Evolutionary conservation across 1,284 basidiomycete genomes (phyloP), one percentile per base, ranked within the genome.

Genomic region (Cutaneotrichosporon arboriforme): DNA sequence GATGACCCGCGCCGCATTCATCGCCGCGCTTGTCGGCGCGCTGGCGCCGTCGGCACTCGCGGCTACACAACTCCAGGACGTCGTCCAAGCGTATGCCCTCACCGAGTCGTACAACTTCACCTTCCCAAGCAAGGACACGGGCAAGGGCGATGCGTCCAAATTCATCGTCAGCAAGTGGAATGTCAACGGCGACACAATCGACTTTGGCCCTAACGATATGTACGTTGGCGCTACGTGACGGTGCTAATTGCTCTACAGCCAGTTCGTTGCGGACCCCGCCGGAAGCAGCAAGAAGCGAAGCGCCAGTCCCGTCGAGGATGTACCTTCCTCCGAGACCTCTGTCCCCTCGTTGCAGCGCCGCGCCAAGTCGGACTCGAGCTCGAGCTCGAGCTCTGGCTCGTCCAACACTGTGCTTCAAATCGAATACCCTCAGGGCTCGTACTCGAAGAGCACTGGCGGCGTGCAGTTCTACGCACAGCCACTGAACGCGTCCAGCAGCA

Each of bases 401-500:
- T 59, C 64, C 8, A 52, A 62, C 48, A 36, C 57, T 4, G 73
- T 71, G 4, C 62, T 77, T 4, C 52, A 65, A 8, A 64, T 76
- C 40, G 59, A 64, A 37, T 77, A 77, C 54, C 72, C 71, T 1
- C 48, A 61, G 23, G 75, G 74, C 8, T 69, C 65, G 33, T 77
- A 73, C 56, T 69, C 66, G 8, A 62, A 67, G n/a, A 43, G 44
- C 5, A 74, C 72, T 1, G 74, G 75, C 26, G 75, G 75, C 1
- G 68, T 74, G 0, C 74, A 76, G 59, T 77, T 75, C 60, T 71
- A 72, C 51, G 62, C 72, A 4, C 53, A 68, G 52, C 65, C 67
- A 1, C 42, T 68, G 33, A 60, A 64, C 31, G 55, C 59, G 17
- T 38, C 39, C 18, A 23, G 35, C 15, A 33, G 46, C n/a, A 58